Evolutionary conservation across 176 grass and related monocot species (phyloP), one percentile per base, ranked within the genome.

Genomic region (Elaeis guineensis): DNA sequence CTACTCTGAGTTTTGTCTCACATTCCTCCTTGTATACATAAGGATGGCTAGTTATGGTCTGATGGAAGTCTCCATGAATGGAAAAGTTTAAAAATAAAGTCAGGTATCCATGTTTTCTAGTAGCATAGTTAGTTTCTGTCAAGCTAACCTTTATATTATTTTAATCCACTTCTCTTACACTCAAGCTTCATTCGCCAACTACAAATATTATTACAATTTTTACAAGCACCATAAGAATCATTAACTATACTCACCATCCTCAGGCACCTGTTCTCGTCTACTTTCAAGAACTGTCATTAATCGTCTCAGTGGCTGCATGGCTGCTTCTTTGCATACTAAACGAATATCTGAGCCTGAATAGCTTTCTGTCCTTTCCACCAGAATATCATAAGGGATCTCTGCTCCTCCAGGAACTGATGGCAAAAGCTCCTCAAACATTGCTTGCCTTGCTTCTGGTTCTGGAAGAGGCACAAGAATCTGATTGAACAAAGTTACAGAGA

Each of bases 271-370:
- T 6, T 86, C 76, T 49, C 89, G 51, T 17, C 52, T 80, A 19
- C 69, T 69, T 71, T 92, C 93, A 14, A 98, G 80, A 75, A 81
- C 50, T 24, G 67, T 17, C 81, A 98, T 92, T 50, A 97, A 64
- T 57, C 84, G 84, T 76, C 87, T 82, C 29, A 97, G 29, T 60
- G 93, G 93, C 25, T 97, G 93, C 93, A 97, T 97, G 53, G 81
- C 87, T 75, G 93, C 93, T 73, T 97, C 93, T 83, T 97, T 97
- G 65, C 93, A 97, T 26, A 97, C 86, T 16, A 97, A 78, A 25
- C 84, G 87, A 19, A 97, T 91, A 83, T 97, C 87, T 52, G 93
- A 97, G 52, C 93, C 93, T 52, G 93, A 97, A 79, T 85, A 98
- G 17, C 87, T 81, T 87, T 92, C 84, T 52, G 81, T 98, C 51